These are phyloP conservation scores for Alopecurus myosuroides DNA, from an alignment of 176 grass and related monocot genomes.

Conservation along the genomic window DNA sequence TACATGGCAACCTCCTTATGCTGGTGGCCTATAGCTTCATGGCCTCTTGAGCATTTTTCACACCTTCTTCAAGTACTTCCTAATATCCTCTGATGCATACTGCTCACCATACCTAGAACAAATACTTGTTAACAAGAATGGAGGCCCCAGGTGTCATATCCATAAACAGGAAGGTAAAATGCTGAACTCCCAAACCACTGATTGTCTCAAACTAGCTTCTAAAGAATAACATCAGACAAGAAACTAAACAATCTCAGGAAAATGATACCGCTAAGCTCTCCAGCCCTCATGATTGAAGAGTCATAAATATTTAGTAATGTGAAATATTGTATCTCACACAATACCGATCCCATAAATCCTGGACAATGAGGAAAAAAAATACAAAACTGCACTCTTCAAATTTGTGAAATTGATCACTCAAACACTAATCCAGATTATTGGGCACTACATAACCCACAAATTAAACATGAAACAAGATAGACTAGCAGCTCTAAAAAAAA, in stretches of 20 bases:
- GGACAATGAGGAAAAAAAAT: neutral
- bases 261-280: neutral
- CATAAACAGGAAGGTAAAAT: neutral
- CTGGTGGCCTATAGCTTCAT: conserved; percentile 97
- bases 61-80: conserved; percentile 84
- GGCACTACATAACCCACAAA: neutral
- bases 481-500: neutral
- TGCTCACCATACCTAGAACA: conserved; percentile 67
- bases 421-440: neutral
- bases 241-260: conserved; percentile 6
- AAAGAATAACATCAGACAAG: neutral
- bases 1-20: conserved; percentile 97
- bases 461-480: conserved; percentile 15
- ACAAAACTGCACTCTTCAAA: neutral
- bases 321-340: neutral
- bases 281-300: neutral
- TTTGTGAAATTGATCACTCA: conserved; percentile 12
- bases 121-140: conserved; percentile 30
- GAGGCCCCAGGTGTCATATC: neutral
- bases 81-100: conserved; percentile 55
- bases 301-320: neutral
- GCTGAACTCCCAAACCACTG: conserved; percentile 1
- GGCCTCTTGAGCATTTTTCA: conserved; percentile 99
- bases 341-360: conserved; percentile 12
- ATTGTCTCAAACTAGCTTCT: conserved; percentile 4